phyloP scores from a whole-genome alignment of 1,139 yeast genomes.

The Geotrichum cucujoidarum region DNA sequence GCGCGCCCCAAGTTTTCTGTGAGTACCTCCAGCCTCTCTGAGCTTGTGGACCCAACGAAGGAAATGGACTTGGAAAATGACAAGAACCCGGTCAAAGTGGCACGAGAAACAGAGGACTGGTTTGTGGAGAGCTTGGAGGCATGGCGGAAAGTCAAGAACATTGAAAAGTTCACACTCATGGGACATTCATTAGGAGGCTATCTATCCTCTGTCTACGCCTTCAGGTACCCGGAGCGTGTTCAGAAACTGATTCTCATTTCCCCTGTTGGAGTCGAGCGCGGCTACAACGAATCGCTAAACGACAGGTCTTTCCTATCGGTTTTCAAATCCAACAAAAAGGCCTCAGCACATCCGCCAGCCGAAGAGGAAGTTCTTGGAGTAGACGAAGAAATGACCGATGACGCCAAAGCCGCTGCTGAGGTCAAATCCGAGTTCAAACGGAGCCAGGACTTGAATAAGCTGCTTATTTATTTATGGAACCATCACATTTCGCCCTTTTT shows the following conservation, averaged over 20 bases:
- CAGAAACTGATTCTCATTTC: conserved; percentile 62
- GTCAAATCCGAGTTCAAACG: background rate
- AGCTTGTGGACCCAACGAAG: conserved; percentile 12
- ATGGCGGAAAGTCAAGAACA: conserved; percentile 54
- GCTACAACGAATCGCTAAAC: conserved; percentile 27
- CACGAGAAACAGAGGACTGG: conserved; percentile 58
- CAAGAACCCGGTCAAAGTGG: conserved; percentile 38
- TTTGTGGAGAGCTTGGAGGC: conserved; percentile 69
- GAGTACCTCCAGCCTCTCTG: conserved; percentile 29
- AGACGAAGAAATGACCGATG: background rate
- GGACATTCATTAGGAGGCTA: conserved; percentile 94
- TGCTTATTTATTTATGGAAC: conserved; percentile 28
- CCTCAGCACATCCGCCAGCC: background rate
- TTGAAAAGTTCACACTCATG: conserved; percentile 55
- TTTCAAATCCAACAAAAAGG: conserved; percentile 9
- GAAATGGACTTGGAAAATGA: conserved; percentile 20
- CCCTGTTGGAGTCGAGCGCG: conserved; percentile 67
- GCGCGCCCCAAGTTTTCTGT: conserved; percentile 49
- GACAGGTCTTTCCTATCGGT: conserved; percentile 21
- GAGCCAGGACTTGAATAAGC: background rate
- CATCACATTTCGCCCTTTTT: conserved; percentile 30
- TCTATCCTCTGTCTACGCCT: conserved; percentile 68
- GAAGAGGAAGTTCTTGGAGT: background rate
- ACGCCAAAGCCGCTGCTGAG: background rate
- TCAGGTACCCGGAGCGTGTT: conserved; percentile 61